Base-by-base conservation (phyloP, 768 basidiomycete genomes). In the Butyriboletus loyo region DNA sequence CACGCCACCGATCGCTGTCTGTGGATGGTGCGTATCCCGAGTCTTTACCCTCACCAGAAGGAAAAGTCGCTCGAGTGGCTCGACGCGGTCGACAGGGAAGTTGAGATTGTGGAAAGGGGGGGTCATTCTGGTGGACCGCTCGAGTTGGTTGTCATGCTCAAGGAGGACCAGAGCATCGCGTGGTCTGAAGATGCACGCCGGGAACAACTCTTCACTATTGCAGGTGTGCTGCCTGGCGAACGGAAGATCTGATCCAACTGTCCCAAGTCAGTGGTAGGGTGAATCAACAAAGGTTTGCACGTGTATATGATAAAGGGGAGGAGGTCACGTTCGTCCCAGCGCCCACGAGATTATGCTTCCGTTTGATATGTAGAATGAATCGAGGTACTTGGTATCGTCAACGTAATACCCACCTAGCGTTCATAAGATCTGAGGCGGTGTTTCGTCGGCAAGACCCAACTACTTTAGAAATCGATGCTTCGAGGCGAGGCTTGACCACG, bases 1-100 rank as follows among this genome's bases (percentile, higher is more conserved):
- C 88, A 90, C 61, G 85, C 73, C 1, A 78, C 79, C 1, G 88
- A 92, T 59, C 73, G 84, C 8, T 53, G 70, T n/a, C 52, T 90
- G 8, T 89, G 87, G 82, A 74, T 81, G 5, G 66, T 87, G 24
- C 76, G 83, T 17, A 56, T 75, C 3, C 79, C 84, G 4, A 64
- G 60, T n/a, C 66, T 89, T 51, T 69, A 1, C 61, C 75, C 10
- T n/a, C n/a, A n/a, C n/a, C 80, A 89, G 58, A 65, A 72, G 15
- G 62, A 65, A 2, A 60, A 80, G n/a, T 83, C 86, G 0, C 74
- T 76, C 34, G 67, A 60, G 4, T 90, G 86, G 85, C 68, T 88
- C 3, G 65, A 77, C 43, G 70, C 68, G 9, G 64, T 89, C 35
- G 70, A 73, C n/a, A 63, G 68, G 9, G 82, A 82, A 53, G 58